phyloP scores from a whole-genome alignment of 1,139 yeast genomes.

The Protomyces arabidopsidicola region DNA sequence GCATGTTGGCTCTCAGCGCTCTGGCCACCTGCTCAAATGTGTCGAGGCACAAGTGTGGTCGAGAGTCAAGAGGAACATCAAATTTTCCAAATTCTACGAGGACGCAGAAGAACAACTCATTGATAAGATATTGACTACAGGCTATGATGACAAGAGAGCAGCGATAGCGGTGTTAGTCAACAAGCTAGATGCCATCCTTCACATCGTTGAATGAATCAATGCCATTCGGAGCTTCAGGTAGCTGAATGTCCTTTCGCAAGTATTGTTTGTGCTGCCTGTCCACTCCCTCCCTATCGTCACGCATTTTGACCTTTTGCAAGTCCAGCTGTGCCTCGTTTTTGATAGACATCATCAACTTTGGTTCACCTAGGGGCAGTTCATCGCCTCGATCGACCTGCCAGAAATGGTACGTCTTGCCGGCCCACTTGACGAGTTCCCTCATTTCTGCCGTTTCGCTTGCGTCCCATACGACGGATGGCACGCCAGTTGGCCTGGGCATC shows the following conservation, averaged over 20 bases:
- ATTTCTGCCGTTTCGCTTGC: conserved; percentile 26
- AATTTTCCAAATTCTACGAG: too few species aligned
- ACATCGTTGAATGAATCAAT: conserved; percentile 1
- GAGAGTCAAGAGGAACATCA: too few species aligned
- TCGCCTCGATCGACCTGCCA: conserved; percentile 30
- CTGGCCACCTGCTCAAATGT: too few species aligned
- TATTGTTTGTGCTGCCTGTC: conserved; percentile 13
- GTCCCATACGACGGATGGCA: conserved; percentile 25
- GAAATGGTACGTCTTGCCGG: conserved; percentile 27
- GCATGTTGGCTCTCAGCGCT: not conserved
- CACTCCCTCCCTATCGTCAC: conserved; percentile 14
- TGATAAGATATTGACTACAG: too few species aligned
- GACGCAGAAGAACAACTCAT: too few species aligned
- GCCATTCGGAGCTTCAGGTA: not conserved
- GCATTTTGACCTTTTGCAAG: conserved; percentile 6
- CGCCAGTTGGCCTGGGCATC: conserved; percentile 18
- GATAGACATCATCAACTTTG: conserved; percentile 26
- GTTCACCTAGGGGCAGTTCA: conserved; percentile 26
- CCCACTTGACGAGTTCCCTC: conserved; percentile 19
- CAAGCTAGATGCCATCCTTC: too few species aligned
- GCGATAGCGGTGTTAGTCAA: too few species aligned
- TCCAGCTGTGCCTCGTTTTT: conserved; percentile 11
- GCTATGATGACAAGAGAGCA: too few species aligned
- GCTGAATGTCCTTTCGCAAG: conserved; percentile 14
- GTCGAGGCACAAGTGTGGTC: too few species aligned